These are phyloP conservation scores for Leccinellum albellum DNA, from an alignment of 768 basidiomycete species.

Conservation along the genomic window DNA sequence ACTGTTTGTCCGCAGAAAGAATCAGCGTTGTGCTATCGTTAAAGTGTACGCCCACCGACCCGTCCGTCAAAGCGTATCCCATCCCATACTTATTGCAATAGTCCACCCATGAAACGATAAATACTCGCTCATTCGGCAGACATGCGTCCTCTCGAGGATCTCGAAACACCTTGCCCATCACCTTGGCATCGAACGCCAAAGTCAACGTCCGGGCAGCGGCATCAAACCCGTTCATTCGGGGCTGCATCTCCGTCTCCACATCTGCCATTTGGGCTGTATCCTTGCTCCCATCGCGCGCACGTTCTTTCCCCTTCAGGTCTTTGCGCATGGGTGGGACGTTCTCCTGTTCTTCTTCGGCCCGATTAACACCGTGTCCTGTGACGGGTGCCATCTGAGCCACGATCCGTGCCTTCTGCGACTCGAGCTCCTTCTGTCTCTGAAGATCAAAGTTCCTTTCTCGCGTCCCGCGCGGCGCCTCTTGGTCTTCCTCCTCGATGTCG, in stretches of 20 bases:
- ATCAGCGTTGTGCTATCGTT: constrained; percentile 91
- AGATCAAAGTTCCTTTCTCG: constrained; percentile 39
- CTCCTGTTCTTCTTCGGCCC: constrained; percentile 34
- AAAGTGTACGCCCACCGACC: constrained; percentile 92
- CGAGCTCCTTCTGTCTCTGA: constrained; percentile 67
- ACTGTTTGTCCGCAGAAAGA: constrained; percentile 85
- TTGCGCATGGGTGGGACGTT: constrained; percentile 31
- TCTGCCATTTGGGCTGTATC: constrained; percentile 12
- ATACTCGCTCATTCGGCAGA: constrained; percentile 69
- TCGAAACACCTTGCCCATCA: constrained; percentile 59
- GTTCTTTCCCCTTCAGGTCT: constrained; percentile 32
- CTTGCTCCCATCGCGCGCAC: constrained; percentile 22
- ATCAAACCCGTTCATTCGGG: constrained; percentile 59
- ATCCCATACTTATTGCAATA: constrained; percentile 99
- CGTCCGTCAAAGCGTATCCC: constrained; percentile 96
- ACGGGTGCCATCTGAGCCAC: constrained; percentile 87
- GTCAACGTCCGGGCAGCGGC: constrained; percentile 51
- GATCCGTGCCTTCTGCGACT: constrained; percentile 88
- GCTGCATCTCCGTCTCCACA: constrained; percentile 22
- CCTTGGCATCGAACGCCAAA: constrained; percentile 66
- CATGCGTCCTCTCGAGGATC: constrained; percentile 55
- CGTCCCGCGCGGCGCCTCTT: constrained; percentile 37
- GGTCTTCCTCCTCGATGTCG: constrained; percentile 45
- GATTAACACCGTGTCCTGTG: constrained; percentile 24
- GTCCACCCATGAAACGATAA: constrained; percentile 98